Evolutionary conservation across 2,329 filamentous ascomycete species (phyloP).

Genomic region (Colletotrichum lentis): DNA sequence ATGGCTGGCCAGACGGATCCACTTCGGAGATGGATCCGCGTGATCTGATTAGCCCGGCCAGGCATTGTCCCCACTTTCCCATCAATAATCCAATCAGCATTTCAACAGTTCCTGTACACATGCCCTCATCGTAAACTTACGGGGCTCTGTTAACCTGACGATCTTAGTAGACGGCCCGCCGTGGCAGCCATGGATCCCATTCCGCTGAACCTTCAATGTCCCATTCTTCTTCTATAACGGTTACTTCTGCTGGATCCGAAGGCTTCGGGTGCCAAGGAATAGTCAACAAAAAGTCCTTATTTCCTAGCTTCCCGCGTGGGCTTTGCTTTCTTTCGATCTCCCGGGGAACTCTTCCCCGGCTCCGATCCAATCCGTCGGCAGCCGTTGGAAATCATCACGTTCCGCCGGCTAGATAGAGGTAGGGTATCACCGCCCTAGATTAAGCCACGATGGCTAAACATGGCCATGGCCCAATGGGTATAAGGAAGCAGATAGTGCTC

Average conservation of each 20-base stretch:
- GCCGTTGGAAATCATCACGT: slow-evolving; percentile 19
- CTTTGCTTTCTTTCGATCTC: background rate
- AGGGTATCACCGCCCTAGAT: no score
- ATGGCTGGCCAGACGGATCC: no score
- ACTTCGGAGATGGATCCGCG: no score
- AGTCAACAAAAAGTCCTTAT: background rate
- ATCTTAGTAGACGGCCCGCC: no score
- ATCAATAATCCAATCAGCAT: no score
- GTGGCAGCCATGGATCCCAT: no score
- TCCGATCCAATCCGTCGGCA: background rate
- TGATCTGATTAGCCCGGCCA: no score
- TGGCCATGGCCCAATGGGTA: background rate
- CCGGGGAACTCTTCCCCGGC: background rate
- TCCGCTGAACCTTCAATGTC: background rate
- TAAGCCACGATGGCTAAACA: background rate
- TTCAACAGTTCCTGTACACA: no score
- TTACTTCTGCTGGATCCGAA: background rate
- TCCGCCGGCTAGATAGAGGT: no score
- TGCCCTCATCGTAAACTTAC: no score
- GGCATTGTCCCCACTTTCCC: no score
- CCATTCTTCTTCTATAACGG: background rate
- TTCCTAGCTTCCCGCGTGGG: slow-evolving; percentile 9
- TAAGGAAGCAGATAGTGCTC: background rate
- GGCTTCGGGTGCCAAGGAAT: background rate
- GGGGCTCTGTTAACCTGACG: no score